phyloP scores from a whole-genome alignment of 176 grass and related monocot species.

The Raddia guianensis region DNA sequence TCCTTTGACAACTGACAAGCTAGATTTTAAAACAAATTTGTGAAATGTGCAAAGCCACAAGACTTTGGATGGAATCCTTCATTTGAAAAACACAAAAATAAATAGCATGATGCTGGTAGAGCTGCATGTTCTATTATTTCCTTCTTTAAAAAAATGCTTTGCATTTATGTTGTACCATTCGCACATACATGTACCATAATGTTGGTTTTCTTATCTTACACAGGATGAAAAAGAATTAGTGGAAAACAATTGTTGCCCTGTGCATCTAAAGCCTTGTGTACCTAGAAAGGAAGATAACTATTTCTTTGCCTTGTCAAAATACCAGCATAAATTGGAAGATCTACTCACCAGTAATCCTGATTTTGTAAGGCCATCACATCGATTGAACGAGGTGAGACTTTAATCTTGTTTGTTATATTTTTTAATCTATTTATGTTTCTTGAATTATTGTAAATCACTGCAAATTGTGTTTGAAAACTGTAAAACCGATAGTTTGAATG shows the following conservation, averaged over 20 bases:
- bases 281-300: conserved; percentile 94
- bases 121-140: background rate
- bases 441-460: conserved; percentile 16
- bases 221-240: conserved; percentile 93
- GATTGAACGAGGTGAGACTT: conserved; percentile 84
- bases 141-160: conserved; percentile 5
- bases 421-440: conserved; percentile 21
- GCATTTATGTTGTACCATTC: background rate
- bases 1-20: background rate
- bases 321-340: conserved; percentile 88
- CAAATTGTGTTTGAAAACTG: conserved; percentile 11
- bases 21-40: background rate
- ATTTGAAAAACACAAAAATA: background rate
- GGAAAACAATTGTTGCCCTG: conserved; percentile 83
- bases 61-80: background rate
- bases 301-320: conserved; percentile 97
- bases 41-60: background rate
- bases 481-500: conserved; percentile 21
- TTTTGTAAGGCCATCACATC: conserved; percentile 93
- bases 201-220: conserved; percentile 37
- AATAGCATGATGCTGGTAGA: background rate
- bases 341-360: conserved; percentile 76
- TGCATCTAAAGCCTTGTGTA: conserved; percentile 88
- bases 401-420: conserved; percentile 20
- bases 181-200: conserved; percentile 5